phyloP scores from a whole-genome alignment of 2,329 filamentous ascomycete genomes.

The Tolypocladium nubicola region DNA sequence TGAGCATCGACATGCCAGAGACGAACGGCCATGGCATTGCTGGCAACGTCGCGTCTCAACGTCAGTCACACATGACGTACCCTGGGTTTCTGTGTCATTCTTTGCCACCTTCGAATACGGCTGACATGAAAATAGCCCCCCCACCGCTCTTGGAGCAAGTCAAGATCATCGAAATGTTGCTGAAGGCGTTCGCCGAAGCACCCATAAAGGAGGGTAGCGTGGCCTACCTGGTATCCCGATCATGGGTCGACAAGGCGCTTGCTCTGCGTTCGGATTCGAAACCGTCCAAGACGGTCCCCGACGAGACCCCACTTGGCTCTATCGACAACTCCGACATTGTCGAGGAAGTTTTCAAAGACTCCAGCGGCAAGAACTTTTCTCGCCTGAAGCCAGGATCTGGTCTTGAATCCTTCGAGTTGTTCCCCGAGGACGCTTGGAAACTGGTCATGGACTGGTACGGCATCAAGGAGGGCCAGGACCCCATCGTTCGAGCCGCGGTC shows the following conservation, averaged over 20 bases:
- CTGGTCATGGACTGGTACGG: constrained; percentile 77
- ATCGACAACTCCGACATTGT: constrained; percentile 84
- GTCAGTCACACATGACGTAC: constrained; percentile 13
- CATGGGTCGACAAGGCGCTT: constrained; percentile 68
- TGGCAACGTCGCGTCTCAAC: constrained; percentile 10
- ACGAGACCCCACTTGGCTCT: constrained; percentile 56
- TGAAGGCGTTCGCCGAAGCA: constrained; percentile 38
- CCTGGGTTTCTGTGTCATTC: neutral
- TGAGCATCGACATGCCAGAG: constrained; percentile 29
- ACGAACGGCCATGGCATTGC: constrained; percentile 5
- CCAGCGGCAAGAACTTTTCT: constrained; percentile 48
- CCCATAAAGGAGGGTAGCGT: constrained; percentile 59
- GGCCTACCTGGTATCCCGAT: constrained; percentile 67
- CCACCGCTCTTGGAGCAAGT: constrained; percentile 52
- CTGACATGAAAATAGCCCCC: constrained; percentile 11
- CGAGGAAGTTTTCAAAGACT: constrained; percentile 44
- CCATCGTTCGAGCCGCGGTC: constrained; percentile 68
- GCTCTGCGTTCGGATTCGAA: constrained; percentile 51
- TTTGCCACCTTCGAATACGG: neutral
- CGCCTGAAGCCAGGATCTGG: constrained; percentile 61
- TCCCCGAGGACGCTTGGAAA: constrained; percentile 74
- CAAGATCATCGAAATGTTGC: constrained; percentile 54
- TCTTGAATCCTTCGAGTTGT: constrained; percentile 62
- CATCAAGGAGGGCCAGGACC: constrained; percentile 53
- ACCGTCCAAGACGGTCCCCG: constrained; percentile 45